phyloP scores from a whole-genome alignment of 2,329 filamentous ascomycete genomes.

The Diaporthe capsici region DNA sequence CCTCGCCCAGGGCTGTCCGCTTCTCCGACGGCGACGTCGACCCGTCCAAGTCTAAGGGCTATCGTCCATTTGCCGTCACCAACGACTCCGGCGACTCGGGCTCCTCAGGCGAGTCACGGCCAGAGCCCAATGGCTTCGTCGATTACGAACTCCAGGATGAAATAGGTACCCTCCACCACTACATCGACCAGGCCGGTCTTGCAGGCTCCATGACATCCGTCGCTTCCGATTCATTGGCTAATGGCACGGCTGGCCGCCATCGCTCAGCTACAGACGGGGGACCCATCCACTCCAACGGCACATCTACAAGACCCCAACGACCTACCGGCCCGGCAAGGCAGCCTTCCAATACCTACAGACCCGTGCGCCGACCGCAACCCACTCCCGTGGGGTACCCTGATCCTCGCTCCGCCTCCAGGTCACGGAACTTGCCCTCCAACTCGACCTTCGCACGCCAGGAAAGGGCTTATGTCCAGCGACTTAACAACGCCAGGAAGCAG shows the following conservation, averaged over 20 bases:
- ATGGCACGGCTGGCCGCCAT: constrained; percentile 59
- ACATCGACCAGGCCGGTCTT: constrained; percentile 57
- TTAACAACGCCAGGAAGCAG: constrained; percentile 69
- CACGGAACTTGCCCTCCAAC: constrained; percentile 62
- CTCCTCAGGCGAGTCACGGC: constrained; percentile 61
- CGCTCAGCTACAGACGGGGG: constrained; percentile 50
- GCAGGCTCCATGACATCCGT: constrained; percentile 60
- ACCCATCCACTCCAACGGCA: constrained; percentile 51
- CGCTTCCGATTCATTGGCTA: constrained; percentile 56
- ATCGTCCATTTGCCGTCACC: constrained; percentile 53
- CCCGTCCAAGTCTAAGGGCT: constrained; percentile 56
- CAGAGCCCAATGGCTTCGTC: constrained; percentile 59
- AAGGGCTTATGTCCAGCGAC: constrained; percentile 92
- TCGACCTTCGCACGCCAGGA: constrained; percentile 82
- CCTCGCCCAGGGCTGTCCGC: constrained; percentile 69
- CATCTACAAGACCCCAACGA: constrained; percentile 68
- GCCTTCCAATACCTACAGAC: constrained; percentile 85
- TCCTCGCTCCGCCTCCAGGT: constrained; percentile 66
- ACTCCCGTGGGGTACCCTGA: constrained; percentile 52
- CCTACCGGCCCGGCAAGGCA: constrained; percentile 79
- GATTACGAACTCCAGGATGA: constrained; percentile 62
- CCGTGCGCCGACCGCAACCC: constrained; percentile 66
- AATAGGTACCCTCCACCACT: constrained; percentile 59
- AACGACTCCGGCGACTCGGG: constrained; percentile 65
- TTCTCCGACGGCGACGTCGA: constrained; percentile 67